Evolutionary conservation across 2,329 filamentous ascomycete genomes (phyloP).

Genomic region (Neobulgaria alba): DNA sequence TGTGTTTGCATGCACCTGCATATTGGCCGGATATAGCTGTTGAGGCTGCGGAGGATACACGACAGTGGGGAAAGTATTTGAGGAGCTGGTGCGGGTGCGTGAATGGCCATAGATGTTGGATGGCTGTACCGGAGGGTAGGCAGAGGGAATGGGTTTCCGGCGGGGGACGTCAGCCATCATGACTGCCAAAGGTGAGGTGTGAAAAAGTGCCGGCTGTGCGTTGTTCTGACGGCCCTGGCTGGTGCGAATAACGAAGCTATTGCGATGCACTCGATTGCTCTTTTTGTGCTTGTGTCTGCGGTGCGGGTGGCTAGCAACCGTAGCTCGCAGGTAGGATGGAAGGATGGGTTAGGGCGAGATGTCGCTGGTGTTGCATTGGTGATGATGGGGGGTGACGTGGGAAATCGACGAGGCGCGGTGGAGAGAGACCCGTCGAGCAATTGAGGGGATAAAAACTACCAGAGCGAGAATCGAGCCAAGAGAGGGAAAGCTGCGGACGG

Average conservation of each 20-base stretch:
- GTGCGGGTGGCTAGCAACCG: neutral
- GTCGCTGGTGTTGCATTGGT: neutral
- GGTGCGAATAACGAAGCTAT: neutral
- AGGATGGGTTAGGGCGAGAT: neutral
- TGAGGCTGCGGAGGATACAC: conserved; percentile 19
- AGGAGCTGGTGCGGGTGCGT: conserved; percentile 34
- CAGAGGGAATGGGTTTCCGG: conserved; percentile 25
- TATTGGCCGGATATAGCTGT: conserved; percentile 23
- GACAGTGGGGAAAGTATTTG: conserved; percentile 21
- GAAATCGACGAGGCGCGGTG: neutral
- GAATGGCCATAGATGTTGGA: conserved; percentile 17
- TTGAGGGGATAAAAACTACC: no score
- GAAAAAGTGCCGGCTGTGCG: neutral
- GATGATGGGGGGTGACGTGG: neutral
- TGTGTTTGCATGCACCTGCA: conserved; percentile 26
- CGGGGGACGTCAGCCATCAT: conserved; percentile 26
- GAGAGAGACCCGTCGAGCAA: no score
- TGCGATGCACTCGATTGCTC: neutral
- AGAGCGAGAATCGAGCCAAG: no score
- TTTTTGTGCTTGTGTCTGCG: neutral
- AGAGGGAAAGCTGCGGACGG: no score
- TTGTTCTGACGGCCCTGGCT: neutral
- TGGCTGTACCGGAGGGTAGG: conserved; percentile 16
- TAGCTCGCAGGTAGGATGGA: neutral
- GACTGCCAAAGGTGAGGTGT: neutral